These are phyloP conservation scores for Uronychia setigera DNA, from an alignment of 73 alveolate species.

Conservation along the genomic window DNA sequence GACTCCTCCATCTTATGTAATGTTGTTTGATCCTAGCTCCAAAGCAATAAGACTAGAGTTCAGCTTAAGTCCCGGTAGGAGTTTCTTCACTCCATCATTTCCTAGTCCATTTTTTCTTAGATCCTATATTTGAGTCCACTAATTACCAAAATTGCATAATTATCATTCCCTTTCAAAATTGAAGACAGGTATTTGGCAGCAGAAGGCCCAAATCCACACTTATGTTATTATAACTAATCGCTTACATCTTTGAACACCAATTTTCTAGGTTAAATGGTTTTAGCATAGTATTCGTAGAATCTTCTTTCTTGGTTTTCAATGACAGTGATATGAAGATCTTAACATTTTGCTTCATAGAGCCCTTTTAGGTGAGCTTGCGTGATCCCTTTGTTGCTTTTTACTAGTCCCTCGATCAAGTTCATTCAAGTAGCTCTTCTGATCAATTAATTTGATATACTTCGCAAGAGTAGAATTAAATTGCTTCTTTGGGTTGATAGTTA, in stretches of 20 bases:
- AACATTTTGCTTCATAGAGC: constrained; percentile 43
- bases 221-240: background rate
- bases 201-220: constrained; percentile 36
- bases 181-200: constrained; percentile 20
- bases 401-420: background rate
- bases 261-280: constrained; percentile 22
- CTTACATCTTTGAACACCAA: constrained; percentile 32
- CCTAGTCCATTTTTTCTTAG: constrained; percentile 52
- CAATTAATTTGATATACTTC: too few relatives aligned
- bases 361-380: background rate
- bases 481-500: too few relatives aligned
- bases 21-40: constrained; percentile 46
- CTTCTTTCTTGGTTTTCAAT: constrained; percentile 21
- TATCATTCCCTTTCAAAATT: constrained; percentile 5
- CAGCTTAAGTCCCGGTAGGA: constrained; percentile 23
- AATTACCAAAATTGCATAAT: constrained; percentile 11
- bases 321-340: constrained; percentile 14
- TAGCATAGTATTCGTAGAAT: constrained; percentile 33
- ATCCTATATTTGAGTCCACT: constrained; percentile 29
- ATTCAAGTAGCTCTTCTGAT: background rate
- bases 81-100: constrained; percentile 26
- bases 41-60: constrained; percentile 33
- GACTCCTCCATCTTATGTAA: constrained; percentile 36
- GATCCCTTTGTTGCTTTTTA: background rate
- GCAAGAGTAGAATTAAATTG: too few relatives aligned